Base-by-base conservation (phyloP, 2,329 filamentous ascomycete species). In the Verticillium longisporum region DNA sequence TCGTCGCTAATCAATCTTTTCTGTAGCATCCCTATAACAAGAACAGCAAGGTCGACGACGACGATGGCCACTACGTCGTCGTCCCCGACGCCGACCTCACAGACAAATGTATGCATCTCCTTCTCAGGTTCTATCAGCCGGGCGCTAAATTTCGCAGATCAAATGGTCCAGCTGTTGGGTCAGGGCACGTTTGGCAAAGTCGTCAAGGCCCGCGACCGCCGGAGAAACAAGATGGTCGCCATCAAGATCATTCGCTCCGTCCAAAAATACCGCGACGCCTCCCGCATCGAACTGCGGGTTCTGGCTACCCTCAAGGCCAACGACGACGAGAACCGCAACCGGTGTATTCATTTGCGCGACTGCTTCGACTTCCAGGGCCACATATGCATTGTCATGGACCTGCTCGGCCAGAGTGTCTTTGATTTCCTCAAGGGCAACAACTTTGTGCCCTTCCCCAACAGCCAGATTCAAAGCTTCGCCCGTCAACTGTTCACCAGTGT, bases 181-280 rank as follows among this genome's bases (percentile, higher is more conserved):
- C 95, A 99, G 77, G 95, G 95, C 65, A 99, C 95, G 0, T 99
- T 99, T 72, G 95, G 95, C 71, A 99, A 99, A 75, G 95, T 99
- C 15, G 95, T 99, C 18, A 90, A 97, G 74, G 95, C 95, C 59
- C 88, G 86, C 68, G 95, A 99, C 72, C 86, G 86, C 63, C 84
- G 85, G 68, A 88, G 87, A 65, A 88, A 88, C 67, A 91, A 93
- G 72, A 73, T 82, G 5, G 96, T 96, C 45, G 95, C 95, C 37
- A 92, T 99, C 75, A 99, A 99, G 75, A 96, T 99, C 74, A 98
- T 99, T 66, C 89, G 95, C 67, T 97, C 95, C 1, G 95, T 99
- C 13, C 95, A 97, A 71, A 99, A 99, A 74, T 99, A 99, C 72
- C 89, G 95, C 56, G 95, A 99, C 77, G 95, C 95, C 38, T 96